A percentile compares a stretch with the other conserved stretches of the same genome.
These are phyloP conservation scores for Tricholoma sp. DNA, from an alignment of 768 basidiomycete genomes.

Conservation along the genomic window DNA sequence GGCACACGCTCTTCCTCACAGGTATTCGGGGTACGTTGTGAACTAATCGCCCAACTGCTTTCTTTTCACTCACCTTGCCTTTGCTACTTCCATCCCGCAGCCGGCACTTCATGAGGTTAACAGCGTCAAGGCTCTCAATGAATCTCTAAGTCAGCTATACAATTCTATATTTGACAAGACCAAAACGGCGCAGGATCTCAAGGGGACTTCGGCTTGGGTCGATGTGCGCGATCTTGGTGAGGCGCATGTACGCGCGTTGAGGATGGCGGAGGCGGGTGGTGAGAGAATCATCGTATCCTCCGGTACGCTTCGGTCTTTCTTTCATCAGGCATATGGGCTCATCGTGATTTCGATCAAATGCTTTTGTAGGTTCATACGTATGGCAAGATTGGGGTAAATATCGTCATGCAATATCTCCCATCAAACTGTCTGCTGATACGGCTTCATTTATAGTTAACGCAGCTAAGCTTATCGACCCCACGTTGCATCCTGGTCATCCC, in stretches of 20 bases:
- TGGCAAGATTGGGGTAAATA: slow-evolving; percentile 21
- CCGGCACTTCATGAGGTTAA: slow-evolving; percentile 39
- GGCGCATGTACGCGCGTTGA: slow-evolving; percentile 50
- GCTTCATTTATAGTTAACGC: not conserved
- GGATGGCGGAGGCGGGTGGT: slow-evolving; percentile 45
- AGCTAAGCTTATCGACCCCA: not conserved
- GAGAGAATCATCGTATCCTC: slow-evolving; percentile 51
- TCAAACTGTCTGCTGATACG: not conserved
- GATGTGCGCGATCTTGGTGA: slow-evolving; percentile 56
- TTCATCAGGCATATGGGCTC: too few relatives aligned
- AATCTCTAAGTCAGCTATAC: slow-evolving; percentile 29
- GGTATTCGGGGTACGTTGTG: slow-evolving; percentile 26
- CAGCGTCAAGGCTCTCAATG: slow-evolving; percentile 30
- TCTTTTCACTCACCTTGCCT: not conserved
- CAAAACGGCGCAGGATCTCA: slow-evolving; percentile 16
- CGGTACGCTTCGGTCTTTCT: not conserved
- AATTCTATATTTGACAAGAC: slow-evolving; percentile 18
- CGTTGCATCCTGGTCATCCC: not conserved
- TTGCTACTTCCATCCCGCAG: slow-evolving; percentile 12
- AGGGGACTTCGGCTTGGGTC: slow-evolving; percentile 29
- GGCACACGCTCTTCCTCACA: slow-evolving; percentile 1
- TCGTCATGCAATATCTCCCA: too few relatives aligned
- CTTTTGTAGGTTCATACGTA: slow-evolving; percentile 7
- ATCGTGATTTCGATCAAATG: too few relatives aligned
- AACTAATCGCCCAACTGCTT: too few relatives aligned